phyloP scores from a whole-genome alignment of 1,284 basidiomycete species.

The Puccinia horiana region DNA sequence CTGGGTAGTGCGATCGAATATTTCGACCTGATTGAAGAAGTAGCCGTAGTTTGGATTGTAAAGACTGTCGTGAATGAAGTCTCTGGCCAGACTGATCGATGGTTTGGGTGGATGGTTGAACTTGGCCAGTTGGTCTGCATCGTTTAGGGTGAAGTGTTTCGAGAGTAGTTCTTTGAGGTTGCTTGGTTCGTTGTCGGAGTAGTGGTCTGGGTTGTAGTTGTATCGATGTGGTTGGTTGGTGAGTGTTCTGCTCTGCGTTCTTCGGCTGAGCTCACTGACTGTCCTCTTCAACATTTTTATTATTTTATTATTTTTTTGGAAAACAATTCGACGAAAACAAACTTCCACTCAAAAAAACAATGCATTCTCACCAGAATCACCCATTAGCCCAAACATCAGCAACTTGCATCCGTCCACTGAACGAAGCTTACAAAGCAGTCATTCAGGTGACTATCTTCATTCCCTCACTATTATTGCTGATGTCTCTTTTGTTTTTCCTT shows the following conservation, averaged over 20 bases:
- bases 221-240: slow-evolving; percentile 19
- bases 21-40: slow-evolving; percentile 82
- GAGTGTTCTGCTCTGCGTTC: neutral
- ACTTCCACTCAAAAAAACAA: too few species aligned
- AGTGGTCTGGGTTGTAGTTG: slow-evolving; percentile 52
- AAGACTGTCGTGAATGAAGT: slow-evolving; percentile 94
- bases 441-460: too few species aligned
- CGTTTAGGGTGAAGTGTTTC: slow-evolving; percentile 63
- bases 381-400: too few species aligned
- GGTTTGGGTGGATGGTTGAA: slow-evolving; percentile 64
- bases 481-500: too few species aligned
- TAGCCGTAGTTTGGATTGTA: slow-evolving; percentile 99
- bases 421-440: too few species aligned
- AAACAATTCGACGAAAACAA: too few species aligned
- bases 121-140: slow-evolving; percentile 3
- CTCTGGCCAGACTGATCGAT: slow-evolving; percentile 90
- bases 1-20: slow-evolving; percentile 56
- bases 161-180: slow-evolving; percentile 59
- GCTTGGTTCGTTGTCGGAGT: slow-evolving; percentile 31
- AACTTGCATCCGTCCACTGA: too few species aligned
- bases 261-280: too few species aligned
- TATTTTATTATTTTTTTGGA: too few species aligned
- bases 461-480: too few species aligned
- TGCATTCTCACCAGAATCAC: too few species aligned
- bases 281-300: too few species aligned